Evolutionary conservation across 192 early-diverging fungal genomes (phyloP).

Genomic region (Pilaira anomala): DNA sequence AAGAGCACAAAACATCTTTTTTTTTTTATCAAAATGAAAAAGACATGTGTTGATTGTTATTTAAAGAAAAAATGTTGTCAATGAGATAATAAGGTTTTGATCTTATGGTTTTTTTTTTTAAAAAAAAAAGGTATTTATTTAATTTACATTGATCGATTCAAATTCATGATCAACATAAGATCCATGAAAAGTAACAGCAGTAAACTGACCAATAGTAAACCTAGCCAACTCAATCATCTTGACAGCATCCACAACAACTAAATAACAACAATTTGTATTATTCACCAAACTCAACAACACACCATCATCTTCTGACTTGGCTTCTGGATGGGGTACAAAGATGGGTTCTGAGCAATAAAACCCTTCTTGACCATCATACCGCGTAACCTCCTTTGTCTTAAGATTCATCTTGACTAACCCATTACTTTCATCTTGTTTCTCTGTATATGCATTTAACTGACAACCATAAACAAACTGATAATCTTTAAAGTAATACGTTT

Average conservation of each 20-base stretch:
- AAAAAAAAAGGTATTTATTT: not conserved
- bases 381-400: not conserved
- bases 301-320: slow-evolving; percentile 52
- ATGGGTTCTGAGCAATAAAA: slow-evolving; percentile 43
- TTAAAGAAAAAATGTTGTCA: no score
- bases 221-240: slow-evolving; percentile 48
- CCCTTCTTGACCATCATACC: slow-evolving; percentile 3
- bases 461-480: slow-evolving; percentile 8
- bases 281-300: slow-evolving; percentile 47
- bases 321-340: slow-evolving; percentile 50
- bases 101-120: no score
- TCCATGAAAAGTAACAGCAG: slow-evolving; percentile 13
- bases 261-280: slow-evolving; percentile 30
- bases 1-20: no score
- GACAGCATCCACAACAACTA: slow-evolving; percentile 48
- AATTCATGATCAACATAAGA: slow-evolving; percentile 24
- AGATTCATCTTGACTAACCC: slow-evolving; percentile 4
- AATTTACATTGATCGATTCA: slow-evolving; percentile 8
- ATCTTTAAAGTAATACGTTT: not conserved
- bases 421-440: not conserved
- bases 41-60: no score
- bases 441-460: not conserved
- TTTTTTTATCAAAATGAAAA: no score
- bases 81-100: no score
- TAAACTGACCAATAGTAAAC: slow-evolving; percentile 31